Base-by-base conservation (phyloP, 2,329 filamentous ascomycete genomes). In the Macrophomina phaseolina region DNA sequence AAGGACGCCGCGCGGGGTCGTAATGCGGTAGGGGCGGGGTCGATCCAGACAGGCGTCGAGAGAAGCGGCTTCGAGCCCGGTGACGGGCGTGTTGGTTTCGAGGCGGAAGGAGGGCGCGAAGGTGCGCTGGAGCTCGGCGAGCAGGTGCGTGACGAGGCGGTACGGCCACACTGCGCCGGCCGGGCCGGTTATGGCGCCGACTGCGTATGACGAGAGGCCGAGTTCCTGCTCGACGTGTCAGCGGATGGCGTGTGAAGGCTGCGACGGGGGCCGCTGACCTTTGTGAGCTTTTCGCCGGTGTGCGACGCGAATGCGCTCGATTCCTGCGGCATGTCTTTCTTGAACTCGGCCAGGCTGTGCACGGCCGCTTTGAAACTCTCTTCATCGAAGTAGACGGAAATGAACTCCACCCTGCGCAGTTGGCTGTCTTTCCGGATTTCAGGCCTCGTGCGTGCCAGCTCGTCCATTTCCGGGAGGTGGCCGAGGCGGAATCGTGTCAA, bases 41-140 rank as follows among this genome's bases (percentile, higher is more conserved):
- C 18, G 42, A 5, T 16, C 11, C 11, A 14, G 42, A n/a, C 14
- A n/a, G 42, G 7, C 2, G 8, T 23, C 8, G 3, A 5, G 18
- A 14, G 48, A 30, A 11, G 48, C 9, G 4, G 48, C 0, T 0
- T 70, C 67, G n/a, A 82, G 70, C 4, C 67, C 71, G 18, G 74
- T 70, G 12, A 80, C 81, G 0, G 71, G 69, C 3, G 82, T 84
- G 53, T 76, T 68, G 5, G 78, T 80, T 64, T 76, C 79, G 63
- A 85, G 75, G 3, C 74, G 72, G 16, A 84, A 53, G 28, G n/a
- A n/a, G 1, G 52, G 9, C 16, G 52, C 28, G 34, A 38, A 40
- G 52, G 3, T 16, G 5, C 32, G 32, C 4, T 23, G 52, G 14
- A 61, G 38, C 0, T 68, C 56, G 1, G 9, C 46, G 4, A 68